phyloP scores from a whole-genome alignment of 352 stramenopile species.

The Phytophthora meadii region DNA sequence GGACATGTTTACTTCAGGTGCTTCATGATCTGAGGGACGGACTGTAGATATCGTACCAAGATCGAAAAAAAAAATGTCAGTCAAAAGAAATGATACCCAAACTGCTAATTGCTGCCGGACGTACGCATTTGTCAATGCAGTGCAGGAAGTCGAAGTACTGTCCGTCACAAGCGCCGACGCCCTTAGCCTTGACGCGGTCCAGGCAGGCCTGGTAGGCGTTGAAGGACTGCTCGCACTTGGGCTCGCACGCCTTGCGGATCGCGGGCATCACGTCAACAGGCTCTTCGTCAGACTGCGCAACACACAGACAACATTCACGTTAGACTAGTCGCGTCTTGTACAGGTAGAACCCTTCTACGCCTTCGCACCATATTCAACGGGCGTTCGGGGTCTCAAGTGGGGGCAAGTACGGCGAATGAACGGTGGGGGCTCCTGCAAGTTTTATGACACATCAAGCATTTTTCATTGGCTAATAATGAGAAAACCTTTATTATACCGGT shows the following conservation, averaged over 20 bases:
- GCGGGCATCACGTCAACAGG: constrained; percentile 93
- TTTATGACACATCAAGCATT: too few relatives aligned
- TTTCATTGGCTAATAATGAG: too few relatives aligned
- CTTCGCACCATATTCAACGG: constrained; percentile 38
- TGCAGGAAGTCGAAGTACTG: constrained; percentile 97
- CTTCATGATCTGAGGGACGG: constrained; percentile 95
- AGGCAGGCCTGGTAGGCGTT: constrained; percentile 93
- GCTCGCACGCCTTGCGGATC: constrained; percentile 93
- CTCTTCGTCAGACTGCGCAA: constrained; percentile 80
- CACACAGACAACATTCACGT: neutral
- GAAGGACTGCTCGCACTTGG: constrained; percentile 89
- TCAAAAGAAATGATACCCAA: too few relatives aligned
- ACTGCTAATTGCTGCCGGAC: constrained; percentile 22
- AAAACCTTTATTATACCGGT: too few relatives aligned
- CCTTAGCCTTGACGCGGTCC: constrained; percentile 91
- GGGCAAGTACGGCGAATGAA: constrained; percentile 19
- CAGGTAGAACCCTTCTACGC: neutral
- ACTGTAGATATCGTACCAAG: constrained; percentile 41
- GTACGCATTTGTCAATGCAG: constrained; percentile 96
- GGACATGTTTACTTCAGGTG: constrained; percentile 88
- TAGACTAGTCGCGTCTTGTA: constrained; percentile 6
- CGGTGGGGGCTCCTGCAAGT: neutral
- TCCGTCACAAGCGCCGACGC: constrained; percentile 93
- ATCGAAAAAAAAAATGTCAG: too few relatives aligned
- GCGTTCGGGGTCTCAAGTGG: constrained; percentile 16